Evolutionary conservation across 495 filamentous ascomycete species (phyloP).

Genomic region (Ramalina intermedia): DNA sequence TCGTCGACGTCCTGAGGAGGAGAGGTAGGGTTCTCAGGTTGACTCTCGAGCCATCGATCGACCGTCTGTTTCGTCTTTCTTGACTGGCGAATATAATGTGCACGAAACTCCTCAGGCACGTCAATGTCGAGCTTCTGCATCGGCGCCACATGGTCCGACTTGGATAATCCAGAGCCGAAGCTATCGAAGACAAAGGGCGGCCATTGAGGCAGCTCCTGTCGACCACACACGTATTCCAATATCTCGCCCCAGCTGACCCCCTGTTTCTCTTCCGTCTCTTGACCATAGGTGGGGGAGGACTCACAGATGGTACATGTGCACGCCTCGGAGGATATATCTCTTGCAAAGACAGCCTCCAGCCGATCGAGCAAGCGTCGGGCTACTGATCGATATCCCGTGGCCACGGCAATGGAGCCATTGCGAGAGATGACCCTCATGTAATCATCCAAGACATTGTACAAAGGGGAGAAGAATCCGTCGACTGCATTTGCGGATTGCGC

Average conservation of each 20-base stretch:
- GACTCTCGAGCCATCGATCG: conserved; percentile 70
- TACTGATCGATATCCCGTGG: conserved; percentile 87
- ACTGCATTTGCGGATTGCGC: conserved; percentile 21
- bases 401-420: conserved; percentile 84
- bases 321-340: conserved; percentile 71
- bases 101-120: conserved; percentile 77
- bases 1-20: conserved; percentile 80
- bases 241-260: conserved; percentile 97
- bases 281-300: conserved; percentile 25
- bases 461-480: conserved; percentile 59
- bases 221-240: conserved; percentile 78
- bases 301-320: conserved; percentile 74
- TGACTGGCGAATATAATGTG: conserved; percentile 76
- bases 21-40: conserved; percentile 52
- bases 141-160: conserved; percentile 40
- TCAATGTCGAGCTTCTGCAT: conserved; percentile 81
- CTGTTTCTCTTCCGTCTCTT: conserved; percentile 35
- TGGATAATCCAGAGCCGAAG: conserved; percentile 39
- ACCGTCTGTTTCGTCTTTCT: conserved; percentile 75
- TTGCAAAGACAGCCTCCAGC: conserved; percentile 80
- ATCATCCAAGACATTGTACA: conserved; percentile 67
- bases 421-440: conserved; percentile 67
- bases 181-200: conserved; percentile 64
- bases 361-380: conserved; percentile 88
- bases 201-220: conserved; percentile 72